Conservation (phyloP, 768 basidiomycete species). For the Serendipita indica region DNA sequence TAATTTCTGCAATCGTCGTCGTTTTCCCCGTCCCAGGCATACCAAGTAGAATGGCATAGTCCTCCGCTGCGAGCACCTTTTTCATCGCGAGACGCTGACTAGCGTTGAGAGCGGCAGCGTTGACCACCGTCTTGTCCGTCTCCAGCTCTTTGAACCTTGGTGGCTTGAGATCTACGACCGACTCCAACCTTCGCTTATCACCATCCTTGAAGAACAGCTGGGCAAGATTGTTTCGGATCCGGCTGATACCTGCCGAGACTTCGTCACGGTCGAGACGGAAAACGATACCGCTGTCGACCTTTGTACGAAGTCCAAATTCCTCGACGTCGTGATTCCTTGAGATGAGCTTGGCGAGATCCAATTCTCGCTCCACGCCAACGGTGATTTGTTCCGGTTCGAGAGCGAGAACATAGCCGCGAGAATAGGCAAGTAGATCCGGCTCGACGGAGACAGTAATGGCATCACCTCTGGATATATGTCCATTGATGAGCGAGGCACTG, state of each 20-base stretch:
- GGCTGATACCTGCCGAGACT: constrained; percentile 67
- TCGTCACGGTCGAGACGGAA: constrained; percentile 96
- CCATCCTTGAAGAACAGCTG: constrained; percentile 72
- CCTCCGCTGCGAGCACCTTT: constrained; percentile 61
- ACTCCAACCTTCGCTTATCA: constrained; percentile 46
- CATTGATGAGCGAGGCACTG: constrained; percentile 42
- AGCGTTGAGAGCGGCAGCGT: constrained; percentile 38
- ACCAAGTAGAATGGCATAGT: constrained; percentile 86
- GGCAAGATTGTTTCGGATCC: constrained; percentile 81
- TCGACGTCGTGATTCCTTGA: constrained; percentile 20
- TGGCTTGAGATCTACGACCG: constrained; percentile 66
- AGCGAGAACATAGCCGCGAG: constrained; percentile 67
- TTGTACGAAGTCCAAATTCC: constrained; percentile 20
- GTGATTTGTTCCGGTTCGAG: constrained; percentile 49
- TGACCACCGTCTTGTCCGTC: background rate
- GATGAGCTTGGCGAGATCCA: constrained; percentile 38
- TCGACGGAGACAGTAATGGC: constrained; percentile 78
- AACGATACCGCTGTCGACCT: constrained; percentile 20
- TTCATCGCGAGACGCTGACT: constrained; percentile 59
- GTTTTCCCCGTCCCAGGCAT: constrained; percentile 99
- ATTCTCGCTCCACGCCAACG: constrained; percentile 68
- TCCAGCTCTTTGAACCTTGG: constrained; percentile 44
- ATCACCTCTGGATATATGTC: constrained; percentile 66
- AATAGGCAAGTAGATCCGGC: constrained; percentile 69
- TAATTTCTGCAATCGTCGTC: constrained; percentile 80